Evolutionary conservation across 1,284 basidiomycete species (phyloP), one percentile per base, ranked within the genome.

Genomic region (Irpex sp.): DNA sequence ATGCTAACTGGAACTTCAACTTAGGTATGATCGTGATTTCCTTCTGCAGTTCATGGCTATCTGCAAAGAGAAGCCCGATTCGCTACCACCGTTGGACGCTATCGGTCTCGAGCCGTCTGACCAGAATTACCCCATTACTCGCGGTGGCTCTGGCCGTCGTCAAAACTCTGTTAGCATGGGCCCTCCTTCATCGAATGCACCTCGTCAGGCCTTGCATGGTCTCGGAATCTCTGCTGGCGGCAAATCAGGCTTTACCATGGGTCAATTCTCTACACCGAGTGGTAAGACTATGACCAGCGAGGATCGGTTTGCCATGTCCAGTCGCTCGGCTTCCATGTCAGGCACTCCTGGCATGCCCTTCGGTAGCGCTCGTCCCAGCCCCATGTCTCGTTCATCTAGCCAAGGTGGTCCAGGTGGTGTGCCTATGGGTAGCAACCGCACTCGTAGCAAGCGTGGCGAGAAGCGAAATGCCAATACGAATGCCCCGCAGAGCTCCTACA

Each of bases 21-120:
- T 37, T 35, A 93, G 96, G 70, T 99, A 99, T 76, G 95, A 98
- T 77, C 94, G 97, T 57, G 94, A 97, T 53, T 99, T 99, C 87
- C 83, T 99, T 36, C 78, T 99, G 67, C 97, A 99, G 74, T 99
- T 99, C 81, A 97, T 98, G 94, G 80, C 81, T 47, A 81, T 97
- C 62, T 99, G 95, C 83, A 93, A 90, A 76, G 96, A 98, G 77
- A 97, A 95, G 78, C 97, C 97, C 0, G 92, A 92, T 62, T 85
- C 86, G 61, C 87, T 98, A 31, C 95, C 96, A 39, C 87, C 93
- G 65, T 84, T 98, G 57, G 94, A 97, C 69, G 90, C 91, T 35
- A 92, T 99, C 70, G 97, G 97, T 60, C 87, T 98, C 51, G 94
- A 95, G 71, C 88, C 92, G 2, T 82, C 81, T 9, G 87, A 89